Conservation (phyloP, 345 rosid species). For the Dipteronia sinensis region DNA sequence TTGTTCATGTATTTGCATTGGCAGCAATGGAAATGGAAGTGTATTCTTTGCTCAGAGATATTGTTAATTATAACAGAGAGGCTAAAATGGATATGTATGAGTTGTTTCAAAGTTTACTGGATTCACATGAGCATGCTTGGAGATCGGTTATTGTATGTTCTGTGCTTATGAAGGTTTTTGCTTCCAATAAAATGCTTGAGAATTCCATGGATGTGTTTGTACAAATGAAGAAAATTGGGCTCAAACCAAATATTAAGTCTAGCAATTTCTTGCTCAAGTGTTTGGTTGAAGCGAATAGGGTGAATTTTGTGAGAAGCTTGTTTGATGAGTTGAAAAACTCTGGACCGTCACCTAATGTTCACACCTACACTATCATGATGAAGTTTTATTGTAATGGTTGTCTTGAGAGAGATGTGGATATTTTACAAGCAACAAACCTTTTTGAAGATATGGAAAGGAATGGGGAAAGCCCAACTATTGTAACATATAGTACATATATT, state of each 20-base stretch:
- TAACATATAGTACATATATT: slow-evolving; percentile 45
- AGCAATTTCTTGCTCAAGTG: slow-evolving; percentile 69
- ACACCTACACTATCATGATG: slow-evolving; percentile 55
- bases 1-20: slow-evolving; percentile 38
- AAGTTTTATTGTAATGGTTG: slow-evolving; percentile 41
- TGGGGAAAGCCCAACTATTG: slow-evolving; percentile 40
- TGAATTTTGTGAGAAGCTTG: slow-evolving; percentile 27
- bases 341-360: slow-evolving; percentile 52
- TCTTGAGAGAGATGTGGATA: slow-evolving; percentile 25
- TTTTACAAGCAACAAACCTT: slow-evolving; percentile 31
- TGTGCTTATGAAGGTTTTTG: slow-evolving; percentile 54
- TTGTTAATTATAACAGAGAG: slow-evolving; percentile 34
- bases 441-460: slow-evolving; percentile 45
- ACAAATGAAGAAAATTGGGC: slow-evolving; percentile 34
- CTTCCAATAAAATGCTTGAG: slow-evolving; percentile 49
- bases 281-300: slow-evolving; percentile 37
- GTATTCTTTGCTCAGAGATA: slow-evolving; percentile 43
- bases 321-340: slow-evolving; percentile 43
- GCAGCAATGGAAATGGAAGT: slow-evolving; percentile 41
- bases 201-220: slow-evolving; percentile 36
- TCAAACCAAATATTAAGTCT: slow-evolving; percentile 34
- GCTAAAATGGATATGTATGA: slow-evolving; percentile 35
- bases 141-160: slow-evolving; percentile 27
- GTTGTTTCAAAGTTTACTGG: slow-evolving; percentile 37
- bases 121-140: slow-evolving; percentile 26